A percentile compares a stretch with the other conserved stretches of the same genome.
Conservation (phyloP, 1,284 basidiomycete genomes). For the Ustilago tritici region DNA sequence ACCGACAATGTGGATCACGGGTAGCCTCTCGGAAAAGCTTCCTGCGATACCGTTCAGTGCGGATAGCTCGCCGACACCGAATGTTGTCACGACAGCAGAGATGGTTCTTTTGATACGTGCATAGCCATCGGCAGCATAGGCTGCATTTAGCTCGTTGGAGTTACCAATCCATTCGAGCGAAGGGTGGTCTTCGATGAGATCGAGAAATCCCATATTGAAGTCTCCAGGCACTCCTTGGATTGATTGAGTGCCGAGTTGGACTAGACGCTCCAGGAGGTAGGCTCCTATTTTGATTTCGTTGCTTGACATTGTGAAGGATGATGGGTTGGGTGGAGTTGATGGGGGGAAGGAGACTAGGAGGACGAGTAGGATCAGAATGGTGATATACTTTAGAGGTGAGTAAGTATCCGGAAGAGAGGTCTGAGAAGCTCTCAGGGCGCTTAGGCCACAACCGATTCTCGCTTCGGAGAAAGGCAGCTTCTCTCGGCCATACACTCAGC, state of each 20-base stretch:
- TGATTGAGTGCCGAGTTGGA: slow-evolving; percentile 71
- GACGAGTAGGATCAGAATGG: too few species aligned
- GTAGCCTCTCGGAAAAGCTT: slow-evolving; percentile 82
- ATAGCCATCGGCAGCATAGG: slow-evolving; percentile 95
- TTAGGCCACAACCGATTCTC: background rate
- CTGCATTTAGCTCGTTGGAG: slow-evolving; percentile 74
- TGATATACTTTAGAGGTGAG: too few species aligned
- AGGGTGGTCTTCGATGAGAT: slow-evolving; percentile 85
- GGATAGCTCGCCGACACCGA: slow-evolving; percentile 87
- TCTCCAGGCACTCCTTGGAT: slow-evolving; percentile 93
- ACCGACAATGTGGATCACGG: slow-evolving; percentile 90
- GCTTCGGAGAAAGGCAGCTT: background rate
- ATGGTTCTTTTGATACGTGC: slow-evolving; percentile 74
- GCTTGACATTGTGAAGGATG: slow-evolving; percentile 34
- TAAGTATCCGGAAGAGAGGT: too few species aligned
- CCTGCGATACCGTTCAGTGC: slow-evolving; percentile 71
- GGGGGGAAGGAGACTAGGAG: background rate
- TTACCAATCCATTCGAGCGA: slow-evolving; percentile 82
- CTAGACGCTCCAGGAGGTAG: slow-evolving; percentile 67
- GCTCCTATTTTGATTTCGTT: slow-evolving; percentile 53
- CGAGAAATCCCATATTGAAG: slow-evolving; percentile 81
- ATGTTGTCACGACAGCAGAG: slow-evolving; percentile 74
- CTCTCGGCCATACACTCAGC: background rate
- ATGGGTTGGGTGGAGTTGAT: background rate
- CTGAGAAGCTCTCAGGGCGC: background rate